Evolutionary conservation across 108 stramenopile species (phyloP), one percentile per base, ranked within the genome.

Genomic region (Cyclotella kingstonii): DNA sequence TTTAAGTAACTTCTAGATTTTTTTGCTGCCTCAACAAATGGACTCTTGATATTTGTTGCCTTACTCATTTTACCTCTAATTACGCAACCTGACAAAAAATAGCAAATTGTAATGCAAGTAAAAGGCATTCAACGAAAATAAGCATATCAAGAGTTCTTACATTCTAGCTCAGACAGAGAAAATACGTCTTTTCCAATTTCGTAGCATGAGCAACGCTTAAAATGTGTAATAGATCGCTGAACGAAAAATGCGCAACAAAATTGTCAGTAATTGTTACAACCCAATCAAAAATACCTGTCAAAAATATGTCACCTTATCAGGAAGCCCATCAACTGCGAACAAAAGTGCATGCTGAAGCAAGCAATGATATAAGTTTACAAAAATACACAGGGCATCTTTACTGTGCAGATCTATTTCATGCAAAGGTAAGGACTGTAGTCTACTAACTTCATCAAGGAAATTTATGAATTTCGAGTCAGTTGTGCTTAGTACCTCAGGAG

Each of bases 131-230:
- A 9, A 46, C 23, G 23, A 23, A 9, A 46, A 2, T 30, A 4
- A 29, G 3, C 25, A 29, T 7, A 30, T 14, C 28, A 30, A 6
- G 11, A 52, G 27, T 52, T 26, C 58, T 60, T 33, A 62, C 90
- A 83, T 46, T 95, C 90, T 14, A 97, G 78, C 68, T 97, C 97
- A 15, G 94, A 82, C 33, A 97, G 73, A n/a, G 93, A 93, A 70
- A 97, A 97, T 0, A 97, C 88, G 61, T 97, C 97, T 8, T 82
- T 76, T 14, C 94, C 95, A 34, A 95, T 87, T 66, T 97, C 97
- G 73, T 97, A 97, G 48, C 91, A 95, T 30, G 85, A 76, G 34
- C 84, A 81, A 34, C 89, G 74, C 84, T 86, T 85, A 47, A 95
- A 90, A 38, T 80, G 79, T 17, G 52, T 68, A 11, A 76, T 53